Base-by-base conservation (phyloP, 345 rosid genomes). In the Dipteronia sinensis region DNA sequence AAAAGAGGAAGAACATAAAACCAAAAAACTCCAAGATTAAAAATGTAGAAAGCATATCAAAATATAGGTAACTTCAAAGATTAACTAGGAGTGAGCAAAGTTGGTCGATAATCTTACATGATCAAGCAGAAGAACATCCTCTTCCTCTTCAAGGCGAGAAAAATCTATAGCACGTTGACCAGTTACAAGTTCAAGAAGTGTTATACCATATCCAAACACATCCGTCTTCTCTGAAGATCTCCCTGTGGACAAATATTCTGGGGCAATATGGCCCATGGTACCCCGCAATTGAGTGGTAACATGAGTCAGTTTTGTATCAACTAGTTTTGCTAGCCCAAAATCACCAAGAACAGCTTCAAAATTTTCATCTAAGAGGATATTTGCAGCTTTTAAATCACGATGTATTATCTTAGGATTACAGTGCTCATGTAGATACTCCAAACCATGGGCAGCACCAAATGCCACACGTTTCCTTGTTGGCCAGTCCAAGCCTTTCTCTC, bases 261-360 rank as follows among this genome's bases (percentile, higher is more conserved):
- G 98, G 3, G 98, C 98, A 11, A 94, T 93, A 81, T 94, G 97
- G 19, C 98, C 97, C 93, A 90, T 90, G 72, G 98, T 95, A 22
- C 98, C 98, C 7, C 98, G 89, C 56, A 93, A 81, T 83, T 91
- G 98, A 64, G 98, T 93, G 62, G 98, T 95, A 59, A 95, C 89
- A 78, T 93, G 95, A 76, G 98, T 95, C 76, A 78, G 17, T 7
- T 87, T 88, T 11, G 89, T 65, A 61, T 95, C 98, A 9, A 90
- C 92, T 34, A 82, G 83, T 87, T 84, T 93, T 22, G 94, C 93
- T 62, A 95, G 73, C 72, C 98, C 98, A 12, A 93, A 93, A 79
- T 93, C 98, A 73, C 98, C 90, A 61, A 95, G 92, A 83, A 95
- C 94, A 29, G 98, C 88, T 80, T 95, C 98, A 25, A 95, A 91